These are phyloP conservation scores for Cytidiella melzeri DNA, from an alignment of 768 basidiomycete species.

Conservation along the genomic window DNA sequence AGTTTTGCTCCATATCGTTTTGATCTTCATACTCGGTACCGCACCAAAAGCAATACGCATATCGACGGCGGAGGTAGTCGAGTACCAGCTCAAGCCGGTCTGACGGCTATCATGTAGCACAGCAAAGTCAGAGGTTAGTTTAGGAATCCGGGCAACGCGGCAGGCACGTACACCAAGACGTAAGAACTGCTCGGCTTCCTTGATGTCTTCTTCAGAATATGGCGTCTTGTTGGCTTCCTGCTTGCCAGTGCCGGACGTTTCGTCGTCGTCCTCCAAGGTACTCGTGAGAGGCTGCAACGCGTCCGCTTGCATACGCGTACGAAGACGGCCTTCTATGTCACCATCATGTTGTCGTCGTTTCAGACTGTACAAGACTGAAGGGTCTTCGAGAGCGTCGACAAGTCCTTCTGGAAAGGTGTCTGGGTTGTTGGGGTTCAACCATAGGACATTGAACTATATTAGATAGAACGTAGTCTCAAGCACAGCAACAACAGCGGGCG, in stretches of 20 bases:
- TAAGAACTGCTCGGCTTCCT: slow-evolving; percentile 64
- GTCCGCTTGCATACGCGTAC: slow-evolving; percentile 70
- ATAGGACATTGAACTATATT: slow-evolving; percentile 77
- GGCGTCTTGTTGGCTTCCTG: slow-evolving; percentile 24
- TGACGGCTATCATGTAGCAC: slow-evolving; percentile 45
- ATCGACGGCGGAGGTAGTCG: slow-evolving; percentile 63
- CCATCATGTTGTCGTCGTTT: slow-evolving; percentile 19
- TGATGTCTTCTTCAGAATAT: slow-evolving; percentile 49
- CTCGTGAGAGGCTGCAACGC: slow-evolving; percentile 46
- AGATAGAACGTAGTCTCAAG: background rate
- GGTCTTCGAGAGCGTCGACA: slow-evolving; percentile 48
- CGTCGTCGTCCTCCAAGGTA: slow-evolving; percentile 29
- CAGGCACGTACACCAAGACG: slow-evolving; percentile 47
- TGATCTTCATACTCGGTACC: slow-evolving; percentile 63
- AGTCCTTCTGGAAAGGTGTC: slow-evolving; percentile 65
- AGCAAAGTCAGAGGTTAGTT: no score
- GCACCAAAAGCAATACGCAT: slow-evolving; percentile 87
- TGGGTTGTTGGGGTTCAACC: slow-evolving; percentile 62
- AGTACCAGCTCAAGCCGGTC: slow-evolving; percentile 65
- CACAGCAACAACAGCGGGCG: background rate
- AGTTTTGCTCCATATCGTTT: slow-evolving; percentile 55
- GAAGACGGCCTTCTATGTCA: slow-evolving; percentile 44
- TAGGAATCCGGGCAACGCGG: no score
- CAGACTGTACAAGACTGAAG: slow-evolving; percentile 21
- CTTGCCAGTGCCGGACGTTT: slow-evolving; percentile 15